Evolutionary conservation across 495 filamentous ascomycete genomes (phyloP).

Genomic region (Penicillium herquei): DNA sequence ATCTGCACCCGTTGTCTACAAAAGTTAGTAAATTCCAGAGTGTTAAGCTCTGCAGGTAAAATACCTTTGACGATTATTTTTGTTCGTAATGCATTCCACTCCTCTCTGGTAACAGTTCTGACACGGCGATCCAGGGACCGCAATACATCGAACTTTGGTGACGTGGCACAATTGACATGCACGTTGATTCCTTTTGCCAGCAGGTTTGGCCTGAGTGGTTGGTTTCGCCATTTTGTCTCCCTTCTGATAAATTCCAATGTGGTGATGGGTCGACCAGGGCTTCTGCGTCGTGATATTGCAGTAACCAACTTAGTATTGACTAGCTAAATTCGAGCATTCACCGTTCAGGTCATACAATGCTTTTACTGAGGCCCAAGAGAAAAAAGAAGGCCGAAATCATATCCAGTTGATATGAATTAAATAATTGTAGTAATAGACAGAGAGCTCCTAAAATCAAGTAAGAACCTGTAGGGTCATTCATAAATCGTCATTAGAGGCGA

Average conservation of each 20-base stretch:
- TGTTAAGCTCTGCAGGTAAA: background rate
- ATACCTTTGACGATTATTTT: slow-evolving; percentile 3
- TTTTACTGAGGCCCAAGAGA: background rate
- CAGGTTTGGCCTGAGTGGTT: slow-evolving; percentile 1
- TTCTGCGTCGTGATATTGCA: background rate
- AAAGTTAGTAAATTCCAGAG: background rate
- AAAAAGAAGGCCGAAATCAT: background rate
- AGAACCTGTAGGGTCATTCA: background rate
- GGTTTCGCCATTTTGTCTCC: background rate
- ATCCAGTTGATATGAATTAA: too few relatives aligned
- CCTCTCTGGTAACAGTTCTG: slow-evolving; percentile 12
- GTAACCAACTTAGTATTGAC: background rate
- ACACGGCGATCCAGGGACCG: slow-evolving; percentile 10
- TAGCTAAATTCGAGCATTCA: background rate
- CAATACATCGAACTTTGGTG: slow-evolving; percentile 14
- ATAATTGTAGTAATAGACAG: too few relatives aligned
- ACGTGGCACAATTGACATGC: slow-evolving; percentile 12
- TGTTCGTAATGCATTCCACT: slow-evolving; percentile 6
- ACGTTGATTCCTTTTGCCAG: slow-evolving; percentile 1
- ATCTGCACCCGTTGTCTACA: background rate
- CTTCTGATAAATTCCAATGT: background rate
- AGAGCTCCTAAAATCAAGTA: background rate
- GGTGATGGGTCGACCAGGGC: background rate
- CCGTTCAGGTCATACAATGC: background rate
- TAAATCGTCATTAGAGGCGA: background rate